Conservation (phyloP, 2,329 filamentous ascomycete genomes). For the Thielaviopsis musarum region DNA sequence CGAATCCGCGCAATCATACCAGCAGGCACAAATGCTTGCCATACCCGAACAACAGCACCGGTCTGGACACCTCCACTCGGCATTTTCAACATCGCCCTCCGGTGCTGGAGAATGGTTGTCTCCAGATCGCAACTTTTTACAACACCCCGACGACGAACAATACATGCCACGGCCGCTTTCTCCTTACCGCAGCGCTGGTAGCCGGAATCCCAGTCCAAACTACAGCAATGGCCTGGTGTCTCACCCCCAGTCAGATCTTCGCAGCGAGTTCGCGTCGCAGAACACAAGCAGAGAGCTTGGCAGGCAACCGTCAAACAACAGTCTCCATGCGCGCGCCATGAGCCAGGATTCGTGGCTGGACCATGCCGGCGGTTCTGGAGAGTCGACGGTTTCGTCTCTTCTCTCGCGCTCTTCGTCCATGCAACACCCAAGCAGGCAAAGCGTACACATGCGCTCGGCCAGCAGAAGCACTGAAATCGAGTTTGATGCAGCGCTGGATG, state of each 20-base stretch:
- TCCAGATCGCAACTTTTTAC: conserved; percentile 19
- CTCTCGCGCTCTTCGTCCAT: conserved; percentile 64
- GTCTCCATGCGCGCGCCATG: conserved; percentile 35
- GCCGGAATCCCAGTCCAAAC: conserved; percentile 19
- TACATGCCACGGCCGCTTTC: conserved; percentile 59
- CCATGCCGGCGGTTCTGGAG: conserved; percentile 66
- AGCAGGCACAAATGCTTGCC: conserved; percentile 2
- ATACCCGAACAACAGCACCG: conserved; percentile 7
- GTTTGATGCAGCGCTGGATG: conserved; percentile 86
- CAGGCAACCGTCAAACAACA: conserved; percentile 6
- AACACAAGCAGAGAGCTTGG: background rate
- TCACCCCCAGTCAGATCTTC: conserved; percentile 14
- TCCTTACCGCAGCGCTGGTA: conserved; percentile 34
- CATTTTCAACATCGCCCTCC: conserved; percentile 15
- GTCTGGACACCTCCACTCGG: conserved; percentile 9
- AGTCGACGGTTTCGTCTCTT: conserved; percentile 61
- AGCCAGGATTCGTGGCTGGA: conserved; percentile 86
- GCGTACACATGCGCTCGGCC: conserved; percentile 33
- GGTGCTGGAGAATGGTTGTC: conserved; percentile 18
- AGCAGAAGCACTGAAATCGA: conserved; percentile 71
- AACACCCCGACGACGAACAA: conserved; percentile 34
- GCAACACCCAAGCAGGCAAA: conserved; percentile 23
- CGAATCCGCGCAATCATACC: background rate
- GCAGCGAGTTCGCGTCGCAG: background rate
- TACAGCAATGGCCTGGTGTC: conserved; percentile 14